Conservation (phyloP, 768 basidiomycete genomes). For the Macrolepiota fuliginosa region DNA sequence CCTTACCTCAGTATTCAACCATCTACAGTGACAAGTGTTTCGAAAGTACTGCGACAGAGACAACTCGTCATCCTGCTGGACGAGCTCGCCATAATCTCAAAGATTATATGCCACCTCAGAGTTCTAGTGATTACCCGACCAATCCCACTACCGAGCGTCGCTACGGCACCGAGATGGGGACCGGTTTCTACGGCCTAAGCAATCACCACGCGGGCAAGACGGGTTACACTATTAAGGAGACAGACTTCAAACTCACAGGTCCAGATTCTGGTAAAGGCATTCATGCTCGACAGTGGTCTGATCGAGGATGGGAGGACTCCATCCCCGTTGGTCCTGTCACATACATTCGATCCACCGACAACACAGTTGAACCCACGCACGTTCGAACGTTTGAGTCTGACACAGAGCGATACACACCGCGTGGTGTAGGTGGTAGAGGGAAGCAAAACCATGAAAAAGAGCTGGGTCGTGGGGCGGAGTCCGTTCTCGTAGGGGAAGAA, state of each 20-base stretch:
- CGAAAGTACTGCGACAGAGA: background rate
- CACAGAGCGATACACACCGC: background rate
- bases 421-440: no score
- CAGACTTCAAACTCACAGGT: background rate
- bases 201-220: background rate
- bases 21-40: background rate
- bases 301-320: background rate
- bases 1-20: background rate
- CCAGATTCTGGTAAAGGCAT: conserved; percentile 5
- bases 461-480: no score
- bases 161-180: background rate
- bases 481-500: background rate
- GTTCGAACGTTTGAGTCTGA: background rate
- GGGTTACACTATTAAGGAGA: background rate
- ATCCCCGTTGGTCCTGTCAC: background rate
- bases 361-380: background rate
- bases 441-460: background rate
- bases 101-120: background rate
- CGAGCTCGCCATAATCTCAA: background rate
- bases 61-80: background rate
- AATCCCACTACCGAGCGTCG: background rate
- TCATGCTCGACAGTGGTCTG: background rate
- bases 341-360: background rate
- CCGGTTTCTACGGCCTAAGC: background rate
- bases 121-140: background rate